Evolutionary conservation across 352 stramenopile genomes (phyloP), one percentile per base, ranked within the genome.

Genomic region (Plasmopara viticola): DNA sequence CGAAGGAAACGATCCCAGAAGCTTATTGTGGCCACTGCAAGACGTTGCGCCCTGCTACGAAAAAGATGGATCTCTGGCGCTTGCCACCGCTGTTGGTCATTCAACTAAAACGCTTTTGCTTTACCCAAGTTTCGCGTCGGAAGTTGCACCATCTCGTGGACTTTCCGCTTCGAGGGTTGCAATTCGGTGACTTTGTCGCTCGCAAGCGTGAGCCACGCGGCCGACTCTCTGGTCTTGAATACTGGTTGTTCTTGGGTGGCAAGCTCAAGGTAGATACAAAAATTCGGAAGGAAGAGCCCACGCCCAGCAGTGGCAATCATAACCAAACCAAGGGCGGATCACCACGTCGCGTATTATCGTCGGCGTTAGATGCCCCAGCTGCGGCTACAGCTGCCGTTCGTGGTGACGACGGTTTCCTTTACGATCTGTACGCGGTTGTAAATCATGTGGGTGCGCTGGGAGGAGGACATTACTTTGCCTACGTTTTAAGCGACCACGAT

Each of bases 41-140:
- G 74, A 76, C 97, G 66, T 75, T 95, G 79, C 74, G 93, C 68
- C 71, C 90, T 64, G 78, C 78, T 61, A 98, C 86, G 9, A 98
- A 98, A 64, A 95, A 93, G 33, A 97, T 99, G 82, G 94, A 98
- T 58, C 64, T 99, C 0, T 99, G 96, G 95, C 83, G 96, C 18
- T 66, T 98, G 38, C 97, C 97, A 31, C 96, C 96, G 0, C 64
- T 99, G 41, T 73, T 99, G 5, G 96, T 99, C n/a, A 98, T 99
- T 51, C 97, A 99, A 40, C 75, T 99, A n/a, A 99, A 99, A 66
- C 89, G 97, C 13, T 99, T 99, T 62, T 97, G 98, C 59, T 98
- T 94, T 51, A 98, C 95, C n/a, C 78, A 95, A 59, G 74, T 82
- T 18, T 86, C 77, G 9, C 75, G 89, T 18, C 74, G 94, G 55